These are phyloP conservation scores for Bacidia gigantensis DNA, from an alignment of 495 filamentous ascomycete genomes.

Conservation along the genomic window DNA sequence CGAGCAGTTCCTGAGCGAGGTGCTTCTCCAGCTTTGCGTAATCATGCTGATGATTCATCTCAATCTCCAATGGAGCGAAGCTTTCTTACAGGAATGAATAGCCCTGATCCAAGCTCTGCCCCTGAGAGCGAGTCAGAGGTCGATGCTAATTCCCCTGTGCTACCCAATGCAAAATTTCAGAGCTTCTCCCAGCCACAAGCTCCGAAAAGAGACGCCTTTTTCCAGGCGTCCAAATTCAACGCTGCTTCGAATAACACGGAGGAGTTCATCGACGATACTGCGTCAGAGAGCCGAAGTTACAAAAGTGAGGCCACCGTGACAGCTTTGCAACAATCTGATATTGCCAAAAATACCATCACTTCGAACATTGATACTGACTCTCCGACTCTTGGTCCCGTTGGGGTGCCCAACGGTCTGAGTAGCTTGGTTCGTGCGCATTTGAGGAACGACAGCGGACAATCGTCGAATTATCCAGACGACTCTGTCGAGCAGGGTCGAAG, in stretches of 20 bases:
- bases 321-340: neutral
- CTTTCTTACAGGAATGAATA: constrained; percentile 32
- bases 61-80: constrained; percentile 18
- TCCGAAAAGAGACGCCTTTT: neutral
- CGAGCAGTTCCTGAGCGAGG: constrained; percentile 9
- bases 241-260: neutral
- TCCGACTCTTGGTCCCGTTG: constrained; percentile 56
- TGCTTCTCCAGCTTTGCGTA: constrained; percentile 1
- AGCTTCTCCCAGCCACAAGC: neutral
- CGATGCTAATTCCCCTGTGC: constrained; percentile 5
- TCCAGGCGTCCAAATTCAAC: neutral
- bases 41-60: constrained; percentile 7
- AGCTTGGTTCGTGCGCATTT: constrained; percentile 79
- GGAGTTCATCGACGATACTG: constrained; percentile 11
- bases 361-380: constrained; percentile 43
- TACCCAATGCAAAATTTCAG: neutral
- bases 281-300: constrained; percentile 23
- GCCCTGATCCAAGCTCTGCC: constrained; percentile 23
- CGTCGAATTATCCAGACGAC: constrained; percentile 53
- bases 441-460: constrained; percentile 64
- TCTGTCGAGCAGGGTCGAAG: constrained; percentile 30
- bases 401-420: constrained; percentile 47
- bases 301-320: constrained; percentile 15
- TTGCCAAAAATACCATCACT: neutral
- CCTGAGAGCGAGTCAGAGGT: constrained; percentile 13